Evolutionary conservation across 2,329 filamentous ascomycete genomes (phyloP), one percentile per base, ranked within the genome.

Genomic region (Acarospora socialis): DNA sequence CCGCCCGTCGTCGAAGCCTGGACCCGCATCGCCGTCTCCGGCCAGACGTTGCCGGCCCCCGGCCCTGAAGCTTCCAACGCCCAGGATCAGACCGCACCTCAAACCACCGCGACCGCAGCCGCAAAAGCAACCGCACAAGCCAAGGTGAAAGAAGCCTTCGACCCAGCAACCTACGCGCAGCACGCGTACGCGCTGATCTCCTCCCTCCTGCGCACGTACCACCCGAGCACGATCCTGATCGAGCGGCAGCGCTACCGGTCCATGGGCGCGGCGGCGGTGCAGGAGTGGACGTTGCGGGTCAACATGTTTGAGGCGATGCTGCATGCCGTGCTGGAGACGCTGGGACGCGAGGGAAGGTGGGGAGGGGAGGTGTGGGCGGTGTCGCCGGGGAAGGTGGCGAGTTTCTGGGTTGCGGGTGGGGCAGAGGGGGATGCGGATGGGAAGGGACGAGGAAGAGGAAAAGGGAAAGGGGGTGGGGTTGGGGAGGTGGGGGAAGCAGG

Each of bases 221-320:
- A 61, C 0, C 81, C 81, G 0, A 74, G 73, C 3, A 66, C 78
- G 32, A 61, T 92, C 18, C 59, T 90, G 1, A 83, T 92, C 35
- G 72, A 77, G 45, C 61, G 69, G 1, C 72, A 77, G 42, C 62
- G 72, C 7, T 75, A 63, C 34, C 73, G 82, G 3, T 75, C 72
- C 2, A 66, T 64, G n/a, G 70, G 77, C 6, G 65, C 59, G 0
- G 57, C 69, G 0, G 67, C 73, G 0, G 73, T 92, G 2, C 70
- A 75, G 37, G 81, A 92, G 54, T 92, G 82, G 82, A 87, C 81
- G 3, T 51, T 90, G 23, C 65, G 81, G 1, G 81, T 92, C 6
- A 87, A 87, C 43, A 76, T 79, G 46, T 66, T 92, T 14, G 82
- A 92, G 52, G 72, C 73, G 3, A 90, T 90, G 73, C 55, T 92